phyloP scores from a whole-genome alignment of 2,329 filamentous ascomycete genomes.

The Botrytis byssoidea region DNA sequence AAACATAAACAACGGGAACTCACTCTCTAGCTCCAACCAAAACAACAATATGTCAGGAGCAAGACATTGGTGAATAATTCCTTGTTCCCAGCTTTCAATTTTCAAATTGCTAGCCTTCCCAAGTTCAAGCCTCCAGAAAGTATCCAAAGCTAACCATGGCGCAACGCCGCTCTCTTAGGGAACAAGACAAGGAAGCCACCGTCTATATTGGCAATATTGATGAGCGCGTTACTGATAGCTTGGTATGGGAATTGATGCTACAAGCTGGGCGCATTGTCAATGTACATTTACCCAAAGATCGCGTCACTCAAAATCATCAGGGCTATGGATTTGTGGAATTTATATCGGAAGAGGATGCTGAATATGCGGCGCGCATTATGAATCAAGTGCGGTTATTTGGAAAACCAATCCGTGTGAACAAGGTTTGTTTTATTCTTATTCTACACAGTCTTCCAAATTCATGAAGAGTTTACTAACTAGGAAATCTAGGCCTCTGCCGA shows the following conservation, averaged over 20 bases:
- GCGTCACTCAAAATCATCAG: constrained; percentile 94
- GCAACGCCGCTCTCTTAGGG: constrained; percentile 52
- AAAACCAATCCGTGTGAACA: constrained; percentile 96
- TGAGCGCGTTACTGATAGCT: constrained; percentile 85
- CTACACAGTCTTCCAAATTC: background rate
- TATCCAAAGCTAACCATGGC: constrained; percentile 32
- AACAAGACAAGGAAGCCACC: constrained; percentile 97
- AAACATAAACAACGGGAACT: background rate
- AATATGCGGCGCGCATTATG: constrained; percentile 95
- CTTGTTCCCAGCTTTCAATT: background rate
- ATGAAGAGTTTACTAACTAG: background rate
- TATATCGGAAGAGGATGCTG: constrained; percentile 89
- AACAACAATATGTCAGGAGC: constrained; percentile 43
- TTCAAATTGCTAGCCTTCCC: background rate
- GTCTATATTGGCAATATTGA: constrained; percentile 99
- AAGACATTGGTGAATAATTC: constrained; percentile 65
- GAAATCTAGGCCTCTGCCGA: constrained; percentile 65
- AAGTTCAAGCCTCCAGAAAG: background rate
- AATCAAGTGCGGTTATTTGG: constrained; percentile 92
- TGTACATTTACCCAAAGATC: constrained; percentile 96
- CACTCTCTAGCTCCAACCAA: background rate
- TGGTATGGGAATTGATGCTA: constrained; percentile 97
- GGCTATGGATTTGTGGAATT: constrained; percentile 99
- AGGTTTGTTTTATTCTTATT: constrained; percentile 50
- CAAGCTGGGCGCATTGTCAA: constrained; percentile 97